A percentile compares a stretch with the other conserved stretches of the same genome.
These are phyloP conservation scores for Chytriomyces hyalinus DNA, from an alignment of 192 early-diverging fungal genomes.

Conservation along the genomic window DNA sequence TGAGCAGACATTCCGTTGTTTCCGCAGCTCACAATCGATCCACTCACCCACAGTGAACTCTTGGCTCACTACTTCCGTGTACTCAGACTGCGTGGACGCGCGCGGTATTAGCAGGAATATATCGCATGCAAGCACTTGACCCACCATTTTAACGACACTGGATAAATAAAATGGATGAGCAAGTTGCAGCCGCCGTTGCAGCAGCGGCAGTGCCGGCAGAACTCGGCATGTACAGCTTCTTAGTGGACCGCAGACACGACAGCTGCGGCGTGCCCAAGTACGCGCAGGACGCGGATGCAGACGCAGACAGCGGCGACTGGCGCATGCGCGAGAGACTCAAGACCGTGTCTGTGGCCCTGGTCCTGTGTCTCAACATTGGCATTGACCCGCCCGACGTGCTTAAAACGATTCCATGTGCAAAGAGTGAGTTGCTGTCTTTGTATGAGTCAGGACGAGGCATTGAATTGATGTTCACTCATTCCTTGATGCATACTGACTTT, in stretches of 20 bases:
- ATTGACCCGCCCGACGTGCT: slow-evolving; percentile 92
- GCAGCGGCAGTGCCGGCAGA: too few species aligned
- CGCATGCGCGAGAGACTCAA: slow-evolving; percentile 73
- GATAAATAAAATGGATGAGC: too few species aligned
- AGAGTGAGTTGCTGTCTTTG: slow-evolving; percentile 30
- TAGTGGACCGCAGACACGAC: slow-evolving; percentile 39
- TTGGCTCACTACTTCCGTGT: slow-evolving; percentile 37
- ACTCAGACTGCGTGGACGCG: slow-evolving; percentile 1
- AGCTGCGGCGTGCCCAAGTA: neutral
- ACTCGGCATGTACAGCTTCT: slow-evolving; percentile 20
- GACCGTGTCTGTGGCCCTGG: slow-evolving; percentile 84
- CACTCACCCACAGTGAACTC: slow-evolving; percentile 39
- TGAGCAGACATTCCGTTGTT: neutral
- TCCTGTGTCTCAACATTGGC: slow-evolving; percentile 95
- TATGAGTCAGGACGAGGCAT: too few species aligned
- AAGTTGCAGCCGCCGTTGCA: too few species aligned
- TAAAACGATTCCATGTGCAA: slow-evolving; percentile 85
- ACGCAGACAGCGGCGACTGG: slow-evolving; percentile 57
- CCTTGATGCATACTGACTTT: too few species aligned
- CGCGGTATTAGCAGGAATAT: too few species aligned
- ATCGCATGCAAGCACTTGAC: too few species aligned
- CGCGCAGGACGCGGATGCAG: slow-evolving; percentile 13
- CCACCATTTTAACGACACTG: too few species aligned
- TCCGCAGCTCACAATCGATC: neutral
- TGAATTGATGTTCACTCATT: too few species aligned